Percentiles rank a stretch among this genome's conserved stretches.
Conservation (phyloP, 1,139 yeast genomes). For the Kodamaea derodonti region DNA sequence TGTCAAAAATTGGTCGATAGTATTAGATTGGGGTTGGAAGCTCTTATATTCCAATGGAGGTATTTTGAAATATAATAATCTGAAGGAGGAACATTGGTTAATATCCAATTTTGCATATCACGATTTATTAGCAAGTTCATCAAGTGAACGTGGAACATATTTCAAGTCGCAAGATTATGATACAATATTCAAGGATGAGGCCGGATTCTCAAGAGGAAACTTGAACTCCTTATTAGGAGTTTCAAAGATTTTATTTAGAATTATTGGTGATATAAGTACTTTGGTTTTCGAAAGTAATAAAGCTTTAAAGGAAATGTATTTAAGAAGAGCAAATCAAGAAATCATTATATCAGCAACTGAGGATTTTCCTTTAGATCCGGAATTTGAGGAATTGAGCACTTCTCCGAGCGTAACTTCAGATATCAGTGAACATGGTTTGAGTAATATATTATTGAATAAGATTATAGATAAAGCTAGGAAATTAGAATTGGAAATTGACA, state of each 20-base stretch:
- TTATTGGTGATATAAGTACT: conserved; percentile 67
- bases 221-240: conserved; percentile 72
- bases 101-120: conserved; percentile 82
- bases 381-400: conserved; percentile 8
- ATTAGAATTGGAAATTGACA: conserved; percentile 49
- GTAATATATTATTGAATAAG: conserved; percentile 19
- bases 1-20: conserved; percentile 63
- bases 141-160: conserved; percentile 53
- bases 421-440: conserved; percentile 23
- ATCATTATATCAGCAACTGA: too few species aligned
- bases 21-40: conserved; percentile 59
- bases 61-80: conserved; percentile 46
- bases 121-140: conserved; percentile 65
- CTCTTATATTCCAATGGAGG: conserved; percentile 59
- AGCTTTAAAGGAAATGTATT: conserved; percentile 16
- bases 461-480: conserved; percentile 37
- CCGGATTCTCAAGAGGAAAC: conserved; percentile 32
- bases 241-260: conserved; percentile 59
- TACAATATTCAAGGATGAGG: conserved; percentile 40
- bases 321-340: conserved; percentile 1
- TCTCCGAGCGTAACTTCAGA: conserved; percentile 1
- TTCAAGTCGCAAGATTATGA: conserved; percentile 58
- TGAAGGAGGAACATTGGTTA: conserved; percentile 66
- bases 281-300: conserved; percentile 52
- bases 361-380: conserved; percentile 3